Conservation (phyloP, 2,329 filamentous ascomycete species). For the Calonectria crousiana region DNA sequence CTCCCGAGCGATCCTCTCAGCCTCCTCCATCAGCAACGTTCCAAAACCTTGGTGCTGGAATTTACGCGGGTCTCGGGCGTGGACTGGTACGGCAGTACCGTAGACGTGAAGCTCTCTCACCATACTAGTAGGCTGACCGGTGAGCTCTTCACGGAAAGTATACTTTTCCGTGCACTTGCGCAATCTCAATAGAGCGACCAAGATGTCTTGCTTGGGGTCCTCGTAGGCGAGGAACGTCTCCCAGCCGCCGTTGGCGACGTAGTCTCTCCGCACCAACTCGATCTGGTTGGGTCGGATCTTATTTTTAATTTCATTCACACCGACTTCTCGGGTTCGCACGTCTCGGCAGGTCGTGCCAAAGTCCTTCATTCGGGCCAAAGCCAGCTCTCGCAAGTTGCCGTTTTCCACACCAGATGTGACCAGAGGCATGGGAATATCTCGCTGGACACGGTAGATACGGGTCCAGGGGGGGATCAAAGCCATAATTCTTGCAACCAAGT, state of each 20-base stretch:
- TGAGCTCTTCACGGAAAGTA: slow-evolving; percentile 91
- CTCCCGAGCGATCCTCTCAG: slow-evolving; percentile 91
- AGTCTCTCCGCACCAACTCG: slow-evolving; percentile 93
- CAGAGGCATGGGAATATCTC: slow-evolving; percentile 99
- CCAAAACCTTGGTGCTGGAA: slow-evolving; percentile 99
- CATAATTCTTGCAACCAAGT: slow-evolving; percentile 95
- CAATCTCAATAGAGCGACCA: slow-evolving; percentile 89
- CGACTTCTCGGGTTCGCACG: slow-evolving; percentile 94
- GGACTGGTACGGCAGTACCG: slow-evolving; percentile 95
- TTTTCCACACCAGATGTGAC: slow-evolving; percentile 99
- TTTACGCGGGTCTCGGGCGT: slow-evolving; percentile 93
- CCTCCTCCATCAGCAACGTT: slow-evolving; percentile 97
- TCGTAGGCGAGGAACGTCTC: slow-evolving; percentile 99
- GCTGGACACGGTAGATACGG: slow-evolving; percentile 96
- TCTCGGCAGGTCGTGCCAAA: slow-evolving; percentile 98
- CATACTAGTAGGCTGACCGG: slow-evolving; percentile 87
- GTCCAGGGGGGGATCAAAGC: slow-evolving; percentile 98
- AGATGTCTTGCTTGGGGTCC: slow-evolving; percentile 97
- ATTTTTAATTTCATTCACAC: slow-evolving; percentile 99
- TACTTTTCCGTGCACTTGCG: slow-evolving; percentile 92
- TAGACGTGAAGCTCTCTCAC: slow-evolving; percentile 97
- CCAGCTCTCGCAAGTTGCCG: slow-evolving; percentile 92
- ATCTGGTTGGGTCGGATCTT: slow-evolving; percentile 98
- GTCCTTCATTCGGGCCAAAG: slow-evolving; percentile 98
- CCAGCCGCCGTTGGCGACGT: slow-evolving; percentile 96